Evolutionary conservation across 129 eudicot genomes (phyloP).

Genomic region (Tanacetum coccineum): DNA sequence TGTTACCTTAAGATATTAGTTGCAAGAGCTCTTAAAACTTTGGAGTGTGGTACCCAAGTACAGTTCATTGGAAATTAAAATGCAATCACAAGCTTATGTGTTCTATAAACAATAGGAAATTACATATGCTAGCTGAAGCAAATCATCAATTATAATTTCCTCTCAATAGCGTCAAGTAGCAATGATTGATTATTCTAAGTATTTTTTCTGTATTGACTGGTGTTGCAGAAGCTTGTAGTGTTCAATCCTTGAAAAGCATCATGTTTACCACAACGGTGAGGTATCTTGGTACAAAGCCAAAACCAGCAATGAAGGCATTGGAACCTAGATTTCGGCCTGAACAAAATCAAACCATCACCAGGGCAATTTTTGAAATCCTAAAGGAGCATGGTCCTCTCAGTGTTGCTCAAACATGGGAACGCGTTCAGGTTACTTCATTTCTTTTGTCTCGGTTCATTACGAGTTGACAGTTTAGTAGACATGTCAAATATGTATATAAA

Average conservation of each 20-base stretch:
- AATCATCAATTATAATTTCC: no score
- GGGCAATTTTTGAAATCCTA: conserved; percentile 24
- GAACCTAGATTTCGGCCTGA: conserved; percentile 82
- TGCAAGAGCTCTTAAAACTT: neutral
- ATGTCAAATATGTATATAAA: no score
- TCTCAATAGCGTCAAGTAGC: neutral
- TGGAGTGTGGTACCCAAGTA: no score
- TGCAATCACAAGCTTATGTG: no score
- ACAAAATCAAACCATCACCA: conserved; percentile 66
- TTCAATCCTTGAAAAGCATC: conserved; percentile 10
- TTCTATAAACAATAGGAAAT: no score
- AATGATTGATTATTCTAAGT: neutral
- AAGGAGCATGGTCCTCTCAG: conserved; percentile 93
- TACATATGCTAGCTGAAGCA: no score
- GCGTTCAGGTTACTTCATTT: conserved; percentile 52
- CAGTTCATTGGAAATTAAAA: no score
- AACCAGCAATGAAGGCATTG: conserved; percentile 89
- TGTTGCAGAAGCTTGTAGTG: conserved; percentile 1
- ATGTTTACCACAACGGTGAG: conserved; percentile 78
- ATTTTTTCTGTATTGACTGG: neutral
- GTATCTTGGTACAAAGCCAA: conserved; percentile 64
- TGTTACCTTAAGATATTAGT: neutral
- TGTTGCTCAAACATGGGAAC: conserved; percentile 87
- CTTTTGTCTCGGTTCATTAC: neutral
- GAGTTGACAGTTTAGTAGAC: no score